Evolutionary conservation across 805 yeast species (phyloP).

Genomic region (Zygosaccharomyces kombuchaensis): DNA sequence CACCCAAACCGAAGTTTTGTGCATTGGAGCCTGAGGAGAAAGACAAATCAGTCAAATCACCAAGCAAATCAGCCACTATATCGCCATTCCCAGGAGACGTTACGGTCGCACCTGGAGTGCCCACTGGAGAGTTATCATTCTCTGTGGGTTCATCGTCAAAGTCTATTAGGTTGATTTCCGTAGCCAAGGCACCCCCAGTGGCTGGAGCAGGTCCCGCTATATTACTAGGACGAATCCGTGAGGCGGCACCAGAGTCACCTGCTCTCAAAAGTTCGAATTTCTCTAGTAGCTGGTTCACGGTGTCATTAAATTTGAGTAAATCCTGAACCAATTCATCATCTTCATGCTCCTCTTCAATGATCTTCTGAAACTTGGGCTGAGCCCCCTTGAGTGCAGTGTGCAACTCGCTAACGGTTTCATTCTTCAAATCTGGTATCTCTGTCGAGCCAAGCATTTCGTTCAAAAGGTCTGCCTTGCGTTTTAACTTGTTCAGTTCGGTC

Average conservation of each 20-base stretch:
- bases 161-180: conserved; percentile 61
- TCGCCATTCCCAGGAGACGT: conserved; percentile 25
- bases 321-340: conserved; percentile 63
- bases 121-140: conserved; percentile 17
- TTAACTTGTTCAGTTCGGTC: conserved; percentile 78
- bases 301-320: conserved; percentile 67
- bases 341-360: conserved; percentile 74
- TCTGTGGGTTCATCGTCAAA: conserved; percentile 53
- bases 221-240: conserved; percentile 41
- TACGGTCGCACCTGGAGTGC: conserved; percentile 5
- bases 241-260: conserved; percentile 59
- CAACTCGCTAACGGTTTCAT: conserved; percentile 75
- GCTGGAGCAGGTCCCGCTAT: conserved; percentile 24
- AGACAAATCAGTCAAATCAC: conserved; percentile 63
- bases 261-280: conserved; percentile 62
- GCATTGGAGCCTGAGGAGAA: conserved; percentile 39
- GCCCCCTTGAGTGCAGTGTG: conserved; percentile 74
- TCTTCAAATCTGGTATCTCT: conserved; percentile 34
- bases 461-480: conserved; percentile 79
- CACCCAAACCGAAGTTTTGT: conserved; percentile 47
- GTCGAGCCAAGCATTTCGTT: conserved; percentile 74
- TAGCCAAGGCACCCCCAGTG: conserved; percentile 35
- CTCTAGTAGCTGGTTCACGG: conserved; percentile 60
- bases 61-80: conserved; percentile 62
- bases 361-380: conserved; percentile 80